Percentiles rank a stretch among this genome's conserved stretches.
Conservation (phyloP, 352 stramenopile species). For the Pythium dissimile region DNA sequence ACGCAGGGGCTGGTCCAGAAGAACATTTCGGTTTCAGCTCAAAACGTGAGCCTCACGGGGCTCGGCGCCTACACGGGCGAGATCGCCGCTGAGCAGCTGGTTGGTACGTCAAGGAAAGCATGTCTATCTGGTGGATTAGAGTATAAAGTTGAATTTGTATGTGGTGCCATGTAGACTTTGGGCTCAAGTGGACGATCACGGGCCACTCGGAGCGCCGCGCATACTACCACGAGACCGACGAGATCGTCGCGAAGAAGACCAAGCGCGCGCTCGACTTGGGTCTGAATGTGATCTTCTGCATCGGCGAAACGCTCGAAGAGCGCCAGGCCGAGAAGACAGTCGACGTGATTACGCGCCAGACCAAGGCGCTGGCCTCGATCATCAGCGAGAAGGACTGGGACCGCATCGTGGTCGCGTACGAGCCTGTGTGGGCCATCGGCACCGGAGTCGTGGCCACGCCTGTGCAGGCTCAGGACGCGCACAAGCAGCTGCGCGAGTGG, state of each 20-base stretch:
- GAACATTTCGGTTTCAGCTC: constrained; percentile 57
- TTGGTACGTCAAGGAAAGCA: constrained; percentile 52
- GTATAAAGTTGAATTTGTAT: constrained; percentile 64
- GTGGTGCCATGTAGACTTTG: constrained; percentile 70
- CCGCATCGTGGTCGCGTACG: constrained; percentile 94
- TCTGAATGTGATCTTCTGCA: constrained; percentile 95
- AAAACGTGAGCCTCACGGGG: constrained; percentile 75
- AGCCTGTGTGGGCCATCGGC: constrained; percentile 98
- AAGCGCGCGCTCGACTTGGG: constrained; percentile 87
- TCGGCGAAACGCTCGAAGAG: constrained; percentile 94
- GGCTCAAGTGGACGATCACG: constrained; percentile 78
- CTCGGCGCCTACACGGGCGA: constrained; percentile 91
- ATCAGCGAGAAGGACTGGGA: constrained; percentile 82
- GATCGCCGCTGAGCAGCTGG: constrained; percentile 86
- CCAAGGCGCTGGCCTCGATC: constrained; percentile 88
- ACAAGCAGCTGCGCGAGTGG: constrained; percentile 84
- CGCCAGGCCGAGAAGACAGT: constrained; percentile 87
- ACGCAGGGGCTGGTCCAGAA: constrained; percentile 44
- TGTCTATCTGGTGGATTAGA: constrained; percentile 36
- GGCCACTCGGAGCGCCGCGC: constrained; percentile 92
- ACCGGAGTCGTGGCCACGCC: constrained; percentile 95
- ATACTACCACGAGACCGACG: constrained; percentile 91
- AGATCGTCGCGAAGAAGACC: constrained; percentile 93
- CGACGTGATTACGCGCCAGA: constrained; percentile 93
- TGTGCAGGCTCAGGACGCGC: constrained; percentile 92